These are phyloP conservation scores for Isochrysis galbana DNA, from an alignment of 78 protist species.

Conservation along the genomic window DNA sequence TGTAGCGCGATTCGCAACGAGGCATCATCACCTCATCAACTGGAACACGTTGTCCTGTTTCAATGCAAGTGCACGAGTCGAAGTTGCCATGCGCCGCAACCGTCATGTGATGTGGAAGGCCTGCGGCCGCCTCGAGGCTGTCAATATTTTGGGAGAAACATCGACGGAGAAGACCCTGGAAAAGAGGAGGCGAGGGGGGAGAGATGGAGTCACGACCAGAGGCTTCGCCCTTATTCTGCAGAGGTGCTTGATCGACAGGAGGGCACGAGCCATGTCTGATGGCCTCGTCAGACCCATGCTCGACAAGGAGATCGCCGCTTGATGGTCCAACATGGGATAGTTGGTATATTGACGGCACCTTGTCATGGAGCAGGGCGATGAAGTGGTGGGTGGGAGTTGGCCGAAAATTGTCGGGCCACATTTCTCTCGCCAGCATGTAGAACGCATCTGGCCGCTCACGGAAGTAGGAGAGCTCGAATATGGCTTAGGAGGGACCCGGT, in stretches of 20 bases:
- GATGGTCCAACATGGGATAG: too few relatives aligned
- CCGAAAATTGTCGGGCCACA: slow-evolving; percentile 16
- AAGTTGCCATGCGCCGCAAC: slow-evolving; percentile 54
- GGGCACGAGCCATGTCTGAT: too few relatives aligned
- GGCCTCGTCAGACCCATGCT: too few relatives aligned
- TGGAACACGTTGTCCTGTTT: neutral
- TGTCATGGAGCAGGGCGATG: slow-evolving; percentile 22
- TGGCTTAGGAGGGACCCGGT: too few relatives aligned
- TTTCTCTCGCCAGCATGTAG: neutral
- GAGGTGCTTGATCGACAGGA: too few relatives aligned
- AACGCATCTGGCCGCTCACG: slow-evolving; percentile 26
- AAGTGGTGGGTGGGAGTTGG: slow-evolving; percentile 55
- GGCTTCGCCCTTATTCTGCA: too few relatives aligned
- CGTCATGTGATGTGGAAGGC: neutral
- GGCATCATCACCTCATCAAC: neutral
- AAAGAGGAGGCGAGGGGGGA: too few relatives aligned
- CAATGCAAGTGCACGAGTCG: slow-evolving; percentile 32
- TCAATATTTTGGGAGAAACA: slow-evolving; percentile 65
- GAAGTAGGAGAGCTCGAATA: slow-evolving; percentile 49
- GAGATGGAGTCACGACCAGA: too few relatives aligned
- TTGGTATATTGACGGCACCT: too few relatives aligned
- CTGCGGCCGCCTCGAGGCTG: slow-evolving; percentile 48
- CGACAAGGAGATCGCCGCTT: too few relatives aligned
- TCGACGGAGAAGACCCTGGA: slow-evolving; percentile 41
- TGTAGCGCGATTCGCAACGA: too few relatives aligned